Evolutionary conservation across 768 basidiomycete genomes (phyloP).

Genomic region (Suillus discolor): DNA sequence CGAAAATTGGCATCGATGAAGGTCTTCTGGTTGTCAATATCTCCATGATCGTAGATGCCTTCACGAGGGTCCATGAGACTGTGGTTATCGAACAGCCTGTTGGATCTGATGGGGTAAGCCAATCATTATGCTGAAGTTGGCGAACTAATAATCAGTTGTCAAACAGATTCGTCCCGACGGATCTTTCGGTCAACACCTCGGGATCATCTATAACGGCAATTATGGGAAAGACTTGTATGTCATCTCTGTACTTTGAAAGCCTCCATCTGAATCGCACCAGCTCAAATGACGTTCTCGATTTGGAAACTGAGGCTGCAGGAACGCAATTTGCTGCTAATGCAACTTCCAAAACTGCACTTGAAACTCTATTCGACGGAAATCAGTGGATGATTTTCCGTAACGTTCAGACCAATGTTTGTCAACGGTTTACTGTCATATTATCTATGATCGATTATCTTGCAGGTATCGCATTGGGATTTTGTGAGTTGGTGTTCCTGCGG

Average conservation of each 20-base stretch:
- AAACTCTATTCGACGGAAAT: constrained; percentile 57
- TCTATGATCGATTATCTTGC: not conserved
- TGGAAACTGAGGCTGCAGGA: constrained; percentile 61
- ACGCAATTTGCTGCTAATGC: constrained; percentile 55
- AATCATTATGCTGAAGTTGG: not conserved
- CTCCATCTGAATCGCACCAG: constrained; percentile 32
- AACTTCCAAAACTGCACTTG: constrained; percentile 49
- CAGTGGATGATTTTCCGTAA: constrained; percentile 75
- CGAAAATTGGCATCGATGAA: constrained; percentile 60
- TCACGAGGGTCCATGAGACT: constrained; percentile 51
- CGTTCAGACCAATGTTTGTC: constrained; percentile 45
- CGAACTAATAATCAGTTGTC: not conserved
- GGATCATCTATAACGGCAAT: constrained; percentile 75
- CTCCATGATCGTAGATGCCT: constrained; percentile 51
- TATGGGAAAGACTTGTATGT: constrained; percentile 58
- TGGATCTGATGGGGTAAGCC: constrained; percentile 60
- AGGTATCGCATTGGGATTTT: constrained; percentile 66
- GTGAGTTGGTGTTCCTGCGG: constrained; percentile 41
- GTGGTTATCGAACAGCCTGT: constrained; percentile 49
- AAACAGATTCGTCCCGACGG: constrained; percentile 28
- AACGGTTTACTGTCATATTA: not conserved
- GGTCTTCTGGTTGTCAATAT: constrained; percentile 42
- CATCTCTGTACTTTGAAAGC: not conserved
- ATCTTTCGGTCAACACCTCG: constrained; percentile 48
- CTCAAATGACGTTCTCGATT: constrained; percentile 60